A percentile compares a stretch with the other conserved stretches of the same genome.
Evolutionary conservation across 2,329 filamentous ascomycete genomes (phyloP).

Genomic region (Colletotrichum truncatum): DNA sequence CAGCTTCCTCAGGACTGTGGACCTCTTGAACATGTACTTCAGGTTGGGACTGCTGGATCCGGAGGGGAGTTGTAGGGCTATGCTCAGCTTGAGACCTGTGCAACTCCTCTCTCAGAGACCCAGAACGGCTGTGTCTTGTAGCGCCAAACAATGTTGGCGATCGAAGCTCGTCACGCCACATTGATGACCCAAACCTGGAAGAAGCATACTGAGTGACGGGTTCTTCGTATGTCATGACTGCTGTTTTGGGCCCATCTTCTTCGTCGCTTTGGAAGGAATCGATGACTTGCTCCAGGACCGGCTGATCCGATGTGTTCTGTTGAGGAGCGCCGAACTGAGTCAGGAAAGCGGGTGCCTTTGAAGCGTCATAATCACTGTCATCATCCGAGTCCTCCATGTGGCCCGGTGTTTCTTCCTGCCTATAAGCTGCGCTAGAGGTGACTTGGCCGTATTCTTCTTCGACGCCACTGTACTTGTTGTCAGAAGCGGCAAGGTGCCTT

Average conservation of each 20-base stretch:
- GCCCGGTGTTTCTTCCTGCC: not conserved
- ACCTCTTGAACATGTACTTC: not conserved
- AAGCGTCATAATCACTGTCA: constrained; percentile 10
- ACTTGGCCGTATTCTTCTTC: not conserved
- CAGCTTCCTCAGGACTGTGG: not conserved
- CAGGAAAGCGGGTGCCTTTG: constrained; percentile 1
- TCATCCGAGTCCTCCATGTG: constrained; percentile 33
- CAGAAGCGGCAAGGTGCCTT: not conserved
- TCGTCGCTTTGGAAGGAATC: constrained; percentile 20
- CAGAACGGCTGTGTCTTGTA: constrained; percentile 19
- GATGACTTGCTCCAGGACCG: constrained; percentile 22
- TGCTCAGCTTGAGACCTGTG: not conserved
- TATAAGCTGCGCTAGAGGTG: not conserved
- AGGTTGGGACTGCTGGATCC: not conserved
- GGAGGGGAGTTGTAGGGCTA: not conserved
- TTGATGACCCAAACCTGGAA: constrained; percentile 14
- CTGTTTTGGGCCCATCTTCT: constrained; percentile 10
- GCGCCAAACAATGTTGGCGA: constrained; percentile 12
- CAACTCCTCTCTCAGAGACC: constrained; percentile 8
- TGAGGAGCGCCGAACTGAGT: constrained; percentile 11
- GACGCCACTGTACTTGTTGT: constrained; percentile 1
- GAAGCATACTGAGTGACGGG: constrained; percentile 9
- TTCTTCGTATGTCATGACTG: constrained; percentile 8
- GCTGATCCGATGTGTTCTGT: not conserved
- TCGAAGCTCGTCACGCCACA: constrained; percentile 21